phyloP scores from a whole-genome alignment of 2,329 filamentous ascomycete genomes.

The Xylaria multiplex region DNA sequence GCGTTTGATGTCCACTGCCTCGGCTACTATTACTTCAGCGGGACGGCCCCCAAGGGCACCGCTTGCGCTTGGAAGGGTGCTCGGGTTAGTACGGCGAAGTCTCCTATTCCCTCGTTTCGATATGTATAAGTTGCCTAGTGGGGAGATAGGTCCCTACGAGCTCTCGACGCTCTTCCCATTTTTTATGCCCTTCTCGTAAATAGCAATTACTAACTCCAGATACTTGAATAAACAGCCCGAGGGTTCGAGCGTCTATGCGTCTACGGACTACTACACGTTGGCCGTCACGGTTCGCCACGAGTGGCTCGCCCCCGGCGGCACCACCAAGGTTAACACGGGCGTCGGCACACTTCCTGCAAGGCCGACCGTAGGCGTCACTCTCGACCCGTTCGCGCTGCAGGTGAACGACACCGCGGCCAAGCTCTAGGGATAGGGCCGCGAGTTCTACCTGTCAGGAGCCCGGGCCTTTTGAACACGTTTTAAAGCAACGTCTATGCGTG shows the following conservation, averaged over 20 bases:
- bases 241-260: background rate
- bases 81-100: too few relatives aligned
- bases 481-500: background rate
- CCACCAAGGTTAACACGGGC: background rate
- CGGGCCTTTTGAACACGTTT: slow-evolving; percentile 7
- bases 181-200: too few relatives aligned
- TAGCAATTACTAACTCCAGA: too few relatives aligned
- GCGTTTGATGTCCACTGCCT: slow-evolving; percentile 10
- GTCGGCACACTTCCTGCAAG: background rate
- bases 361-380: background rate
- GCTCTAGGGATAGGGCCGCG: background rate
- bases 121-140: too few relatives aligned
- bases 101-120: too few relatives aligned
- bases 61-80: slow-evolving; percentile 3
- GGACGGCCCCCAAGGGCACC: background rate
- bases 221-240: background rate
- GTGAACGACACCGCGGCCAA: background rate
- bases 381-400: background rate
- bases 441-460: background rate
- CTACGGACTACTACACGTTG: slow-evolving; percentile 7
- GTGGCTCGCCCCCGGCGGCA: background rate
- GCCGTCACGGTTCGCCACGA: slow-evolving; percentile 17
- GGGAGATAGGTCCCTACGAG: too few relatives aligned
- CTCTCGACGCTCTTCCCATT: too few relatives aligned
- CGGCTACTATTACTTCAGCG: slow-evolving; percentile 1